Evolutionary conservation across 306 rosid genomes (phyloP), one percentile per base, ranked within the genome.

Genomic region (Cyclanthera cordifolia): DNA sequence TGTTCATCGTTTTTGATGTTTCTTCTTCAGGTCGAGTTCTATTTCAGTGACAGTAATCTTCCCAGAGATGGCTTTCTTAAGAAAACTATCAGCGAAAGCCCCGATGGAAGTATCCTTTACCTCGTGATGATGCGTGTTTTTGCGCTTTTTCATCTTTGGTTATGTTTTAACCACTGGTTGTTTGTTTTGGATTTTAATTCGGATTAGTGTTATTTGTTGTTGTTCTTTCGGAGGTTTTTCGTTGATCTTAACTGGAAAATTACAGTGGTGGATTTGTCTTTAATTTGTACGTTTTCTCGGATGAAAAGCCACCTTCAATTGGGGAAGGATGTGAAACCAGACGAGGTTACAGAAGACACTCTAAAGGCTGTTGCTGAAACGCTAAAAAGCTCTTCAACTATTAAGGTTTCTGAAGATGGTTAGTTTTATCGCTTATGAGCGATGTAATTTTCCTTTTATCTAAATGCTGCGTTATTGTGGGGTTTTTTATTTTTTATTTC

Each of bases 41-140:
- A 91, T 83, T 88, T 91, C 83, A 79, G 97, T 52, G 96, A 91
- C 37, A 91, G 97, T 82, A 91, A 91, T 79, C 97, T 91, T 59
- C 96, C 95, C 0, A 72, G 81, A 53, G 97, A 91, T 51, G 55
- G 14, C 53, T 91, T 91, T 69, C 86, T 91, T 54, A 79, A 72
- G 65, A 91, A 85, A 65, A 45, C 76, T 27, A 77, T 91, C 12
- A 49, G 57, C 37, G 97, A 86, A 78, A 79, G 86, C 75, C 79
- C 83, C 54, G 96, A 86, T 75, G 96, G 95, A 69, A 51, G 96
- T 90, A 90, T 90, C 96, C 96, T 87, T 85, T 3, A 67, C 53
- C 17, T 48, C 70, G 39, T 10, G 15, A 48, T 45, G 25, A 16
- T 24, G 2, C 15, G 19, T 28, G 41, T 17, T 27, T n/a, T 10